Evolutionary conservation across 2,329 filamentous ascomycete genomes (phyloP).

Genomic region (Mollisiaceae sp.): DNA sequence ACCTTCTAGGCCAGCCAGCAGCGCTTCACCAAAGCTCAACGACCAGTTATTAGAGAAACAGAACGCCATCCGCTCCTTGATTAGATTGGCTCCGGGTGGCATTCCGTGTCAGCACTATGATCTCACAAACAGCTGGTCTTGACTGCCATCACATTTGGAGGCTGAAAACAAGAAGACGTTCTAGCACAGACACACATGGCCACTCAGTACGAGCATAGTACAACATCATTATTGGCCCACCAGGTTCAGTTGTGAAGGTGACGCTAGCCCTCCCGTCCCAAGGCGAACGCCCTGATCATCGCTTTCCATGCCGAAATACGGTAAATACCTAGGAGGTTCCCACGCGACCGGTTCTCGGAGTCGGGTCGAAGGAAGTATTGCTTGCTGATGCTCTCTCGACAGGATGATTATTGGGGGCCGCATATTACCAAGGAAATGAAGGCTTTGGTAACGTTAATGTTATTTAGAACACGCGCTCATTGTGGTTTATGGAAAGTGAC

Average conservation of each 20-base stretch:
- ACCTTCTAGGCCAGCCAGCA: neutral
- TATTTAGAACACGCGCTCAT: neutral
- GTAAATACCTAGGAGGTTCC: neutral
- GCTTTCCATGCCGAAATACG: neutral
- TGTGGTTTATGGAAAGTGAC: conserved; percentile 5
- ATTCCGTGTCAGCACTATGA: neutral
- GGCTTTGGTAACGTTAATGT: neutral
- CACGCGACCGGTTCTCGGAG: conserved; percentile 2
- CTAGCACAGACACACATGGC: neutral
- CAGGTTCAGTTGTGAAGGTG: neutral
- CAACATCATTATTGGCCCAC: no score
- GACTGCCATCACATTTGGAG: no score
- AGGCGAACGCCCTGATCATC: neutral
- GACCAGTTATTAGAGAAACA: neutral
- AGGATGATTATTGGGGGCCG: neutral
- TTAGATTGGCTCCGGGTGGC: neutral
- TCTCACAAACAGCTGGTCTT: neutral
- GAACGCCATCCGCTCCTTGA: neutral
- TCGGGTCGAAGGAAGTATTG: neutral
- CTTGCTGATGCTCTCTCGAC: neutral
- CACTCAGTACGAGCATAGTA: neutral
- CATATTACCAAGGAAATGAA: neutral
- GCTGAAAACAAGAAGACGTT: no score
- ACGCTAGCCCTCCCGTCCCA: conserved; percentile 1
- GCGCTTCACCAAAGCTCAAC: neutral